Evolutionary conservation across 1,284 basidiomycete genomes (phyloP).

Genomic region (Apiotrichum laibachii): DNA sequence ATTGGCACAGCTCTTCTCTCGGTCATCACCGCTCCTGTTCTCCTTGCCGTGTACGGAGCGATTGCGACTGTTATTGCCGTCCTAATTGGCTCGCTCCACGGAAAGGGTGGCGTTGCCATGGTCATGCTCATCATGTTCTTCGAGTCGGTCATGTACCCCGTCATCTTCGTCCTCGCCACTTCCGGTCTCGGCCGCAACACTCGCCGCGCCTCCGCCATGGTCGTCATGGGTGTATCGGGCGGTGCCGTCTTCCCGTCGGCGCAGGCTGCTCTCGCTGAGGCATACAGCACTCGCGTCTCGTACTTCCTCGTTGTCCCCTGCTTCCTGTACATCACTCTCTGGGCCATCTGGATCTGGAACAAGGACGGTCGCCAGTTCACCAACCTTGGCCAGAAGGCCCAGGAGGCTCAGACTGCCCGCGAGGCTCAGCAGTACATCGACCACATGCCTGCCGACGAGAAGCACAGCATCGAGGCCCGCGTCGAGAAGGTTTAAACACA

Average conservation of each 20-base stretch:
- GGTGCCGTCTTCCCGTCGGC: slow-evolving; percentile 73
- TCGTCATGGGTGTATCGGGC: slow-evolving; percentile 66
- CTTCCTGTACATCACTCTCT: slow-evolving; percentile 48
- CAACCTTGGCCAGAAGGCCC: not conserved
- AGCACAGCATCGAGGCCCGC: not conserved
- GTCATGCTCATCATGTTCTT: slow-evolving; percentile 73
- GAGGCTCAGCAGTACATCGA: too few species aligned
- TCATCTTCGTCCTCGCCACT: slow-evolving; percentile 63
- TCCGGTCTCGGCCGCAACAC: slow-evolving; percentile 67
- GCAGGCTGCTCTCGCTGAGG: slow-evolving; percentile 66
- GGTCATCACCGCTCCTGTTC: slow-evolving; percentile 62
- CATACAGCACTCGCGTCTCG: slow-evolving; percentile 41
- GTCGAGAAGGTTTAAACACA: too few species aligned
- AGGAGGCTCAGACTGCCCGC: not conserved
- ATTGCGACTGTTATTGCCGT: slow-evolving; percentile 60
- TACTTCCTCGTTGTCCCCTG: slow-evolving; percentile 50
- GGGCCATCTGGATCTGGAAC: slow-evolving; percentile 48
- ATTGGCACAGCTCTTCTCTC: slow-evolving; percentile 64
- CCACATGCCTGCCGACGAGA: too few species aligned
- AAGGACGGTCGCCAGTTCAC: slow-evolving; percentile 37
- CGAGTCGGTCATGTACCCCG: slow-evolving; percentile 61
- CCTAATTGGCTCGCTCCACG: slow-evolving; percentile 58
- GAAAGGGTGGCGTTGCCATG: slow-evolving; percentile 61
- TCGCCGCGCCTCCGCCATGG: slow-evolving; percentile 65
- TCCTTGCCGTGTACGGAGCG: slow-evolving; percentile 60